Conservation (phyloP, 148 eudicot genomes). For the Rhododendron molle region DNA sequence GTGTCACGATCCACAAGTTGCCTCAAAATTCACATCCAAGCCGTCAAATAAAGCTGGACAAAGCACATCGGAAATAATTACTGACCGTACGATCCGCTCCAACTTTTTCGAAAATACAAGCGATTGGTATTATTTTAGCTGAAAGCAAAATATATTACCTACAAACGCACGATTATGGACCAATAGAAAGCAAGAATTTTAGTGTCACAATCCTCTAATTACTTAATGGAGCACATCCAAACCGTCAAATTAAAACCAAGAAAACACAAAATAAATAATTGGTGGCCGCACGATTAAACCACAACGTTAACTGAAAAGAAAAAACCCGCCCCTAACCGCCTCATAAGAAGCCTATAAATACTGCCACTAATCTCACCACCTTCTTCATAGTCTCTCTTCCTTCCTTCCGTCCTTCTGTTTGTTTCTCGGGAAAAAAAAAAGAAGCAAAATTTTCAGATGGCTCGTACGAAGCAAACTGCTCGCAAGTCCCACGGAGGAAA, state of each 20-base stretch:
- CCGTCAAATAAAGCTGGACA: neutral
- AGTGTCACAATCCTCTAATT: neutral
- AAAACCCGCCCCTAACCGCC: neutral
- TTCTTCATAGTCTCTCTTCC: neutral
- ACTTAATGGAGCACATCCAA: neutral
- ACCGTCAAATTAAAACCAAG: neutral
- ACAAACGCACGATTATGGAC: neutral
- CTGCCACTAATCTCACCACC: neutral
- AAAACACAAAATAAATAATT: neutral
- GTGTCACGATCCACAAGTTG: neutral
- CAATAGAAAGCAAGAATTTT: neutral
- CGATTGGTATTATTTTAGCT: no score
- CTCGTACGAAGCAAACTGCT: conserved; percentile 10
- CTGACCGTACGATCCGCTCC: neutral
- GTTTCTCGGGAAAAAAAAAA: no score
- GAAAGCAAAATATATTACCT: no score
- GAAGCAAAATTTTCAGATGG: neutral
- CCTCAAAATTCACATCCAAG: neutral
- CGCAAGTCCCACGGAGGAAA: conserved; percentile 5
- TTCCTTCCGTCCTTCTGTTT: neutral
- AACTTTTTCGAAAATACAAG: no score
- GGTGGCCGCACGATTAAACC: neutral
- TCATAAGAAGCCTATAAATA: neutral
- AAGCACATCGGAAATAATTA: neutral
- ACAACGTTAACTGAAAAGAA: neutral